Conservation (phyloP, 176 grass and related monocot genomes). For the Musa acuminata region DNA sequence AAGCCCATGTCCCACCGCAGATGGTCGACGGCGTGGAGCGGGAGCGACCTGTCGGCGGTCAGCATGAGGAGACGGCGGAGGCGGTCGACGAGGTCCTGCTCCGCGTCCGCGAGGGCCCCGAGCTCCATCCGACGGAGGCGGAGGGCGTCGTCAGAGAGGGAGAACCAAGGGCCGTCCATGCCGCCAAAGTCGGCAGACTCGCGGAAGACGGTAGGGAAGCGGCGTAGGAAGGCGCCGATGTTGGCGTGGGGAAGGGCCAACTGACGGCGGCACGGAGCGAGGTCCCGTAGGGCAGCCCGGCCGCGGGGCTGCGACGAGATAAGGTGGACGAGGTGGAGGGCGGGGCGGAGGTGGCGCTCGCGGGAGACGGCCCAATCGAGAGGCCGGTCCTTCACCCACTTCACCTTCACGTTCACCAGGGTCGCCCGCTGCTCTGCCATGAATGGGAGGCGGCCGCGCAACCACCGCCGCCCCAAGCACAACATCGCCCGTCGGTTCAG, state of each 20-base stretch:
- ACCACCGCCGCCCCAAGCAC: constrained; percentile 13
- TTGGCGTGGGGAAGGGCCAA: constrained; percentile 9
- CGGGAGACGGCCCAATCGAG: constrained; percentile 43
- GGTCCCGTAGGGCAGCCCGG: constrained; percentile 23
- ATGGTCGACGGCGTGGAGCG: constrained; percentile 64
- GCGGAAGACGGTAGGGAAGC: constrained; percentile 42
- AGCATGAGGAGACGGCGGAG: constrained; percentile 67
- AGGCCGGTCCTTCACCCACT: constrained; percentile 51
- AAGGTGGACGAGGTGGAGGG: constrained; percentile 70
- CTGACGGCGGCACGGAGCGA: constrained; percentile 24
- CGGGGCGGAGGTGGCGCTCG: constrained; percentile 48
- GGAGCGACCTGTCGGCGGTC: constrained; percentile 34
- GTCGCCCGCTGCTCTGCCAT: constrained; percentile 39
- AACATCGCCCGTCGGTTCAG: background rate
- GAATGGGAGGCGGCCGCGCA: constrained; percentile 9
- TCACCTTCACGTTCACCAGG: constrained; percentile 56
- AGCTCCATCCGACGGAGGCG: constrained; percentile 38
- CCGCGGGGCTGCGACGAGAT: constrained; percentile 31
- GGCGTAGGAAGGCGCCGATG: constrained; percentile 33
- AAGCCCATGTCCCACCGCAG: constrained; percentile 77
- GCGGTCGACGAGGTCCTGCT: constrained; percentile 39
- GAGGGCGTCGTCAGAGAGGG: constrained; percentile 38
- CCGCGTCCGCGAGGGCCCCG: constrained; percentile 24
- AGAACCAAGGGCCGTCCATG: constrained; percentile 8
- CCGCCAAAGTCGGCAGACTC: background rate